Base-by-base conservation (phyloP, 1,139 yeast species). In the Pneumocystis oryctolagi region DNA sequence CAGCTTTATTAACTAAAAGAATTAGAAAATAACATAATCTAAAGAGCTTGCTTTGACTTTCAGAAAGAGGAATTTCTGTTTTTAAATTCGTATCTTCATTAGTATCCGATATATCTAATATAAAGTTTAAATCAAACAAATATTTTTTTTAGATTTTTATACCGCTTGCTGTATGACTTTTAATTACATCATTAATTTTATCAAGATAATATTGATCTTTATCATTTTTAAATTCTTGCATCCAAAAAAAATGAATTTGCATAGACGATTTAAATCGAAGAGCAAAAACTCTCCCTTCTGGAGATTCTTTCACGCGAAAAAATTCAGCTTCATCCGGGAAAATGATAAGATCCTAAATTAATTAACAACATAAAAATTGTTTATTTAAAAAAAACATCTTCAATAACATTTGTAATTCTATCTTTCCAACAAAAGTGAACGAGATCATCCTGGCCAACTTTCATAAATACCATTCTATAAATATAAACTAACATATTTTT, bases 301-400 rank as follows among this genome's bases (percentile, higher is more conserved):
- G 81, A 72, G 96, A 86, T 31, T 90, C 83, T 62, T 79, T 76
- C 59, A 89, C 82, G 64, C 82, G 89, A 65, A 82, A 81, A 84
- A 95, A 88, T 60, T 85, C 82, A 58, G 90, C 95, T 71, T 92
- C 97, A 1, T 97, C 97, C 0, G 97, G 96, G 69, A 92, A 85
- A 63, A 92, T 81, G 68, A 89, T 80, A 68, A 89, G 78, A 69
- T 87, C 94, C 62, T 75, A 32, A 37, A 16, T 18, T 16, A 25
- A 34, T 39, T 73, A 53, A 67, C 64, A 64, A 85, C 87, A 58
- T 79, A 77, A 25, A 14, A 20, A 20, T 18, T 56, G 8, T 16
- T 61, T 18, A 18, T 57, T n/a, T 28, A 18, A 31, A 37, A 37
- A 75, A 76, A 25, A 65, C 61, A 31, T 65, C 67, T 59, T 65